These are phyloP conservation scores for Penicillium oxalicum DNA, from an alignment of 2,329 filamentous ascomycete genomes.

Conservation along the genomic window DNA sequence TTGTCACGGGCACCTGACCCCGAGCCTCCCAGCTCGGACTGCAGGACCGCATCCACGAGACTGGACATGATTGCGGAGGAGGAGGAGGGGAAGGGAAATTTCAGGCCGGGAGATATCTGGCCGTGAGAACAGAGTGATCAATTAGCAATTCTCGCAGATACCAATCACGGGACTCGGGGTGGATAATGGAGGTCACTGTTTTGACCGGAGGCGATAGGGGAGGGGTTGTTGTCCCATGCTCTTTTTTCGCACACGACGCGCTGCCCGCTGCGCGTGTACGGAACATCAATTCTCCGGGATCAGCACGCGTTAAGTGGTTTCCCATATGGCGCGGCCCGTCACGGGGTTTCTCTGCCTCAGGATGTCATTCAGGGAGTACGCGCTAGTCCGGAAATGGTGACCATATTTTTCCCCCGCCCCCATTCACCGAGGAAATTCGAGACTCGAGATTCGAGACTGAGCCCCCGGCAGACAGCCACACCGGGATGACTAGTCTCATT, in stretches of 20 bases:
- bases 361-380: background rate
- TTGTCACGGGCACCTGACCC: slow-evolving; percentile 26
- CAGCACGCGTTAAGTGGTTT: slow-evolving; percentile 34
- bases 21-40: slow-evolving; percentile 36
- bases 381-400: background rate
- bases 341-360: background rate
- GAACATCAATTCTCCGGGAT: slow-evolving; percentile 10
- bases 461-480: background rate
- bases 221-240: background rate
- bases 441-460: too few species aligned
- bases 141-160: slow-evolving; percentile 5
- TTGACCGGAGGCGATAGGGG: background rate
- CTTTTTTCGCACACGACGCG: slow-evolving; percentile 21
- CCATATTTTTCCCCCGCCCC: background rate
- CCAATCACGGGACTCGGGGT: background rate
- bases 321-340: background rate
- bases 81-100: slow-evolving; percentile 7
- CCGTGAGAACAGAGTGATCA: slow-evolving; percentile 11
- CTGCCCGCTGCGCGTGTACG: slow-evolving; percentile 17
- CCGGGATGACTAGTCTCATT: background rate
- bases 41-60: slow-evolving; percentile 38
- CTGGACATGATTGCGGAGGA: slow-evolving; percentile 31
- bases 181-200: slow-evolving; percentile 8
- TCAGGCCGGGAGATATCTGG: slow-evolving; percentile 16
- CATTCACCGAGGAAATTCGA: too few species aligned